These are phyloP conservation scores for Trypanosoma scelopori DNA, from an alignment of 208 protist genomes.

Conservation along the genomic window DNA sequence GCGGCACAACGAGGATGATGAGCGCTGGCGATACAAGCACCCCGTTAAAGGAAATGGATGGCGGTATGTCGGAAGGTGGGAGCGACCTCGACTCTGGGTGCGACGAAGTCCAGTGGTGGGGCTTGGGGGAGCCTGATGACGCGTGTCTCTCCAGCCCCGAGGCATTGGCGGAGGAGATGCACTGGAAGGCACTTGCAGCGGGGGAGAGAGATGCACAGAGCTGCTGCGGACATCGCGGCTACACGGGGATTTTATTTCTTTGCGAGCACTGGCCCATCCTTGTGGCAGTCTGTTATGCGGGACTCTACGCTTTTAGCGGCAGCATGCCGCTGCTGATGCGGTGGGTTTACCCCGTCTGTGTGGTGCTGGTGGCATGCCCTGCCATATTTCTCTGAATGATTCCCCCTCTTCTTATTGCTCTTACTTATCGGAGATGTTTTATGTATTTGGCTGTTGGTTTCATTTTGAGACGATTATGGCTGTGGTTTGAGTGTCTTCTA, in stretches of 20 bases:
- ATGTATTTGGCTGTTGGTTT: neutral
- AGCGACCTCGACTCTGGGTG: neutral
- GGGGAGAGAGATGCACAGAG: neutral
- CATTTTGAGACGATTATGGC: too few relatives aligned
- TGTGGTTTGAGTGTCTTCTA: too few relatives aligned
- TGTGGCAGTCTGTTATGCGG: conserved; percentile 36
- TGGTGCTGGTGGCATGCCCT: conserved; percentile 23
- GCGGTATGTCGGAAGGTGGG: neutral
- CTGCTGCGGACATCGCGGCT: neutral
- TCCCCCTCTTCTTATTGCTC: neutral
- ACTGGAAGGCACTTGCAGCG: conserved; percentile 9
- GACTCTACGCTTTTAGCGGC: conserved; percentile 51
- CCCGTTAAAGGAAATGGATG: neutral
- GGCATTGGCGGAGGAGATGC: conserved; percentile 41
- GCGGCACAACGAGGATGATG: neutral
- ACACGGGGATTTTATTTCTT: conserved; percentile 2
- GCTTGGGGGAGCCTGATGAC: conserved; percentile 47
- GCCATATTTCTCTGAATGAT: conserved; percentile 16
- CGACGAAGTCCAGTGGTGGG: conserved; percentile 20
- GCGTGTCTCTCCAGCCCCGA: conserved; percentile 67
- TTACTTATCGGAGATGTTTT: too few relatives aligned
- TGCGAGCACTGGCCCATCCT: conserved; percentile 55
- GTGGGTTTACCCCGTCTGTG: conserved; percentile 43
- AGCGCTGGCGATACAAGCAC: neutral
- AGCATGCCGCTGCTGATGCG: conserved; percentile 60